Evolutionary conservation across 768 basidiomycete genomes (phyloP).

Genomic region (Suillus paluster): DNA sequence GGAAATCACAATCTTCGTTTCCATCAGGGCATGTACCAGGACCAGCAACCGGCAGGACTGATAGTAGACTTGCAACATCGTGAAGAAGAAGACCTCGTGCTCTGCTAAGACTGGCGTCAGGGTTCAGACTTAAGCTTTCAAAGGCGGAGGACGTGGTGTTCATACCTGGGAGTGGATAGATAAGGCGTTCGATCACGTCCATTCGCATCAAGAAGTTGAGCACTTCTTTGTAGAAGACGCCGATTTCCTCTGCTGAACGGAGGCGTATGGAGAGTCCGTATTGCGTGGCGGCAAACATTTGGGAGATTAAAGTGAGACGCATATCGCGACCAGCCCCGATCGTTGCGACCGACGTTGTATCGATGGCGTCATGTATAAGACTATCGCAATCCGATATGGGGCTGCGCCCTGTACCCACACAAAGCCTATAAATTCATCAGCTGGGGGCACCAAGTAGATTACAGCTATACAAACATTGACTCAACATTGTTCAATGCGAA

Average conservation of each 20-base stretch:
- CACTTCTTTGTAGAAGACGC: conserved; percentile 39
- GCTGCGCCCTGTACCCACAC: conserved; percentile 46
- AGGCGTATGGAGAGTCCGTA: conserved; percentile 37
- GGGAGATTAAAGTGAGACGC: conserved; percentile 42
- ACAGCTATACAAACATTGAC: conserved; percentile 36
- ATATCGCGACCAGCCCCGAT: conserved; percentile 35
- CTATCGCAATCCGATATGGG: conserved; percentile 41
- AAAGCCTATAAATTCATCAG: conserved; percentile 36
- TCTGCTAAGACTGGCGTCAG: conserved; percentile 44
- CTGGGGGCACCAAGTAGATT: conserved; percentile 3
- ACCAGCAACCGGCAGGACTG: conserved; percentile 45
- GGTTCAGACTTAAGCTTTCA: conserved; percentile 22
- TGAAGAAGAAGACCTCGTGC: conserved; percentile 46
- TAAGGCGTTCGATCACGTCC: conserved; percentile 41
- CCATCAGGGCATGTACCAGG: conserved; percentile 40
- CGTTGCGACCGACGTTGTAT: conserved; percentile 27
- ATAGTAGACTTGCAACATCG: conserved; percentile 45
- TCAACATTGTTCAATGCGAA: conserved; percentile 42
- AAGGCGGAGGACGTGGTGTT: conserved; percentile 2
- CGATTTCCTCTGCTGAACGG: conserved; percentile 28
- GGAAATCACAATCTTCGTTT: conserved; percentile 25
- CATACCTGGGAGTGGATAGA: conserved; percentile 44
- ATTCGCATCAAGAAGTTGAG: conserved; percentile 36
- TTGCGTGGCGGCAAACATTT: conserved; percentile 38
- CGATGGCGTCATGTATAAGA: conserved; percentile 35